A percentile compares a stretch with the other conserved stretches of the same genome.
phyloP scores from a whole-genome alignment of 257 asterid species.

The Craterostigma plantagineum region DNA sequence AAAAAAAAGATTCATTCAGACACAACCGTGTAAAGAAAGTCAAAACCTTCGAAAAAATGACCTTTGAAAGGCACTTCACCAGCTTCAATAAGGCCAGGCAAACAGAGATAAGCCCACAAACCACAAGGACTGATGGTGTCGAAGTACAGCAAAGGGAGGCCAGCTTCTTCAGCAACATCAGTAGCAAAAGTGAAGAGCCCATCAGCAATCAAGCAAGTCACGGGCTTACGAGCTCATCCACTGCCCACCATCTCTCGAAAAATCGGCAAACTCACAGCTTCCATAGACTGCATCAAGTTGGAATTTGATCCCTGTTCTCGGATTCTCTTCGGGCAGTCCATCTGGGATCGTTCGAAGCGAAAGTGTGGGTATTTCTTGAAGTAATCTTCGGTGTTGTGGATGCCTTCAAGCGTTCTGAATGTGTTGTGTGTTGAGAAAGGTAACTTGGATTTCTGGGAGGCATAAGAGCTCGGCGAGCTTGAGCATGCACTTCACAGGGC shows the following conservation, averaged over 20 bases:
- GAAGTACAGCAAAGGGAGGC: constrained; percentile 1
- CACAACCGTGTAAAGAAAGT: neutral
- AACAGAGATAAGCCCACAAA: constrained; percentile 1
- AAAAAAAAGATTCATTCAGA: neutral
- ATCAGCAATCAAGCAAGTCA: neutral
- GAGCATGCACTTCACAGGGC: constrained; percentile 25
- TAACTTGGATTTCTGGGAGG: constrained; percentile 10
- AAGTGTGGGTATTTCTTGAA: constrained; percentile 5
- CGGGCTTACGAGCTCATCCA: neutral
- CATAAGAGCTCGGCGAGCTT: constrained; percentile 22
- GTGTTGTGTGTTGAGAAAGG: constrained; percentile 13
- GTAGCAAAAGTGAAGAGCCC: neutral
- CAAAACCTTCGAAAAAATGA: neutral
- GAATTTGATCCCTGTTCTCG: constrained; percentile 1
- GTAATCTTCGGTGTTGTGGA: constrained; percentile 4
- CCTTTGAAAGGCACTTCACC: constrained; percentile 5
- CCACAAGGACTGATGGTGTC: neutral
- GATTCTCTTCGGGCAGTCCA: constrained; percentile 11
- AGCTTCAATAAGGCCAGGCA: constrained; percentile 1
- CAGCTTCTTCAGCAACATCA: neutral
- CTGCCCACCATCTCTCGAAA: neutral
- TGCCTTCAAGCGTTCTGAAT: constrained; percentile 11
- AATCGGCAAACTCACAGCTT: neutral
- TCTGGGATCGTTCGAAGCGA: constrained; percentile 9
- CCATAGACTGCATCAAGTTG: neutral